Conservation (phyloP, 2,329 filamentous ascomycete species). For the Hypoxylon sp. region DNA sequence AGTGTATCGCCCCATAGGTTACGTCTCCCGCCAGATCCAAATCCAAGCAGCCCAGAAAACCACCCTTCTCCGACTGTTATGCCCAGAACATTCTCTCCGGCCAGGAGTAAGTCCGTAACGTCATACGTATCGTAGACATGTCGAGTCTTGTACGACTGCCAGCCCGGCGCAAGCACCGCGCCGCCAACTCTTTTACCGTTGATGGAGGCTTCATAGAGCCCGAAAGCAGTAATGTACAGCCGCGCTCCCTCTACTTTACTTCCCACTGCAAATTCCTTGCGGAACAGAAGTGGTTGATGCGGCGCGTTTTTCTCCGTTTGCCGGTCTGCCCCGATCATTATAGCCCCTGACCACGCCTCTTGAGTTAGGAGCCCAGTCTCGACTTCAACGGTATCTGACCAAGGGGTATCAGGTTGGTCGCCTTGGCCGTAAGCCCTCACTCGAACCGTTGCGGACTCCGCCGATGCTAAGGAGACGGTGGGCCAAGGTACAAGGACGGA, state of each 20-base stretch:
- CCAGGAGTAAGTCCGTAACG: slow-evolving; percentile 59
- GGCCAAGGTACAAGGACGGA: slow-evolving; percentile 64
- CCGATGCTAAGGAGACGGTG: slow-evolving; percentile 51
- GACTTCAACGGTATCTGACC: slow-evolving; percentile 54
- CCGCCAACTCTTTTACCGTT: slow-evolving; percentile 62
- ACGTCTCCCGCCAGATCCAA: slow-evolving; percentile 43
- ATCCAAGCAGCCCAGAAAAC: slow-evolving; percentile 62
- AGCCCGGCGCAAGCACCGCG: slow-evolving; percentile 64
- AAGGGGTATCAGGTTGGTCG: slow-evolving; percentile 48
- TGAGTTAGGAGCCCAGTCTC: slow-evolving; percentile 55
- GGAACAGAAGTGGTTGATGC: slow-evolving; percentile 54
- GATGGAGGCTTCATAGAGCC: slow-evolving; percentile 63
- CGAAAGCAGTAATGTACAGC: slow-evolving; percentile 63
- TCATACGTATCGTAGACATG: slow-evolving; percentile 69
- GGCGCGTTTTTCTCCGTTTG: slow-evolving; percentile 49
- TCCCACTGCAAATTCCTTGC: slow-evolving; percentile 54
- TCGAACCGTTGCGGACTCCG: slow-evolving; percentile 55
- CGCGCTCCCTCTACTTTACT: slow-evolving; percentile 55
- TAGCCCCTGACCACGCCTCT: slow-evolving; percentile 53
- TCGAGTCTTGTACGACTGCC: slow-evolving; percentile 65
- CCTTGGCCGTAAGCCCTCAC: slow-evolving; percentile 55
- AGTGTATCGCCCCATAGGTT: slow-evolving; percentile 55
- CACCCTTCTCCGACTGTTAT: slow-evolving; percentile 67
- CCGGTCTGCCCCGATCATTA: slow-evolving; percentile 53
- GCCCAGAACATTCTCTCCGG: slow-evolving; percentile 59